Conservation (phyloP, 768 basidiomycete genomes). For the Phanerochaete carnosa region DNA sequence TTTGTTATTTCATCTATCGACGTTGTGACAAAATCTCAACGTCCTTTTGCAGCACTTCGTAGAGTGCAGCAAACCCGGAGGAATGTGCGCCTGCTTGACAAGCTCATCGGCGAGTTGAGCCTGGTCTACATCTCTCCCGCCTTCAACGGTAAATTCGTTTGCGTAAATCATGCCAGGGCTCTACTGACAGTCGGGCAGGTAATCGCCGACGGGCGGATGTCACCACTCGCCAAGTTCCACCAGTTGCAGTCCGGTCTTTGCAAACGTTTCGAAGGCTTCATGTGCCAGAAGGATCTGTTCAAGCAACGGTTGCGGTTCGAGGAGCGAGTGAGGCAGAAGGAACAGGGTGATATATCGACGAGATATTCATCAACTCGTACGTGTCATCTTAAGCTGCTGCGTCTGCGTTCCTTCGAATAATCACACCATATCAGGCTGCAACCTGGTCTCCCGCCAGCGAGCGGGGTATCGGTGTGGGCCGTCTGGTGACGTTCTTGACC, state of each 20-base stretch:
- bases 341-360: constrained; percentile 92
- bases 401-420: too few species aligned
- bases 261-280: constrained; percentile 98
- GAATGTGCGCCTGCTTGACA: constrained; percentile 92
- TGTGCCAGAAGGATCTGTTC: constrained; percentile 98
- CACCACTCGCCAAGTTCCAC: constrained; percentile 97
- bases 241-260: constrained; percentile 93
- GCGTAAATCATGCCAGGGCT: not conserved
- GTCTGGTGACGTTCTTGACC: constrained; percentile 97
- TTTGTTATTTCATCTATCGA: constrained; percentile 24
- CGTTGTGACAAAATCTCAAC: not conserved
- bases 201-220: constrained; percentile 99
- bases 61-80: constrained; percentile 93
- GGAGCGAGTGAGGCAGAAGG: constrained; percentile 94
- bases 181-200: constrained; percentile 40
- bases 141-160: constrained; percentile 70
- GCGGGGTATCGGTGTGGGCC: too few species aligned
- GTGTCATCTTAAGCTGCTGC: too few species aligned
- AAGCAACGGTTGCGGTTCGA: constrained; percentile 95
- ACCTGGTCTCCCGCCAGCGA: constrained; percentile 95
- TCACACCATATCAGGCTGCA: too few species aligned
- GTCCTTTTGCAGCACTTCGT: constrained; percentile 82
- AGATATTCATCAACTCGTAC: constrained; percentile 92
- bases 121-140: constrained; percentile 93
- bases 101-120: constrained; percentile 98